These are phyloP conservation scores for Pyrenula aspistea DNA, from an alignment of 495 filamentous ascomycete genomes.

Conservation along the genomic window DNA sequence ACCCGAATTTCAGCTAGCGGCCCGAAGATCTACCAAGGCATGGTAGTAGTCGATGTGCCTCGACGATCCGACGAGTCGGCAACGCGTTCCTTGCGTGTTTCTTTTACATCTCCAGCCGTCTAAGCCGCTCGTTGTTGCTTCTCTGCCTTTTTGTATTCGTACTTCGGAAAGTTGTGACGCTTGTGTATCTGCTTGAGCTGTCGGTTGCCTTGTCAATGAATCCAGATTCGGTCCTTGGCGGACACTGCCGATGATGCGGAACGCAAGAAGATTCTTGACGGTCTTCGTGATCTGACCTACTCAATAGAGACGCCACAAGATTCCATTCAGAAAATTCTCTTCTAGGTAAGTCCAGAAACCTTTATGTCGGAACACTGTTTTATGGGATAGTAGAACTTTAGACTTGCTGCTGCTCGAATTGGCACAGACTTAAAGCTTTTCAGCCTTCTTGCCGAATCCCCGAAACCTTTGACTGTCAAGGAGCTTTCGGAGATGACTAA, in stretches of 20 bases:
- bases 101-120: too few species aligned
- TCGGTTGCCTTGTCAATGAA: too few species aligned
- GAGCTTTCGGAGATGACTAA: conserved; percentile 18
- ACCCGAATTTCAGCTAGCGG: too few species aligned
- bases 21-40: too few species aligned
- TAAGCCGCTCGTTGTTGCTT: too few species aligned
- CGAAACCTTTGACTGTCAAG: conserved; percentile 13
- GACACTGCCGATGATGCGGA: conserved; percentile 12
- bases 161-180: too few species aligned
- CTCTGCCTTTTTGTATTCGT: too few species aligned
- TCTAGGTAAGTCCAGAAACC: neutral
- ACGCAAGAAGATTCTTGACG: conserved; percentile 10
- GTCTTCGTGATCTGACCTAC: conserved; percentile 4
- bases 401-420: conserved; percentile 14
- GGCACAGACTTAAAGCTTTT: conserved; percentile 26
- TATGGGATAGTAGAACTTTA: conserved; percentile 14
- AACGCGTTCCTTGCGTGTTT: too few species aligned
- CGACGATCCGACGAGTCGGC: too few species aligned
- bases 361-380: conserved; percentile 7
- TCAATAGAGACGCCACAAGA: neutral
- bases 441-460: conserved; percentile 11
- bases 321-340: neutral
- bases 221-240: too few species aligned
- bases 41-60: too few species aligned
- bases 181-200: too few species aligned